A percentile compares a stretch with the other conserved stretches of the same genome.
phyloP scores from a whole-genome alignment of 2,329 filamentous ascomycete species.

The Helminthosporium solani region DNA sequence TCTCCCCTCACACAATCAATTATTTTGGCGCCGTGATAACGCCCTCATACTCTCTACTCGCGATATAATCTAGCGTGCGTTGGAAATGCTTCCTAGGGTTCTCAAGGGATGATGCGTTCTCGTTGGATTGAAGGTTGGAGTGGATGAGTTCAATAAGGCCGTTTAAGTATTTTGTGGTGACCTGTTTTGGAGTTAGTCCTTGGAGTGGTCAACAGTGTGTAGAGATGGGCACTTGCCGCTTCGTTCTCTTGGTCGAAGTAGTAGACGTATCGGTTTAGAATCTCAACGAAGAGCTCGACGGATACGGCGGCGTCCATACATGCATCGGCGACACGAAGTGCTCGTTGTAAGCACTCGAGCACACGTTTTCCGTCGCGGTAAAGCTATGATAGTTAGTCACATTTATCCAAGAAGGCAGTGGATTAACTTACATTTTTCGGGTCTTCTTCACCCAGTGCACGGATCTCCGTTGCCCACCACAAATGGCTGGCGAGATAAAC shows the following conservation, averaged over 20 bases:
- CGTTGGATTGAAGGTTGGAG: slow-evolving; percentile 85
- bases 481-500: slow-evolving; percentile 96
- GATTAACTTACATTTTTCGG: slow-evolving; percentile 66
- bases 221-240: slow-evolving; percentile 73
- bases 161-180: slow-evolving; percentile 97
- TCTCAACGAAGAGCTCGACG: slow-evolving; percentile 97
- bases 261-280: slow-evolving; percentile 96
- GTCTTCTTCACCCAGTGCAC: slow-evolving; percentile 75
- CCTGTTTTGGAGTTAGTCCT: slow-evolving; percentile 44
- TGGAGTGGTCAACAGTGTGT: too few relatives aligned
- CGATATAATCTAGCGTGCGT: slow-evolving; percentile 91
- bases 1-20: background rate
- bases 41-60: slow-evolving; percentile 87
- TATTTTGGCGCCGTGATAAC: slow-evolving; percentile 69
- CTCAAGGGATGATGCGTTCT: slow-evolving; percentile 80
- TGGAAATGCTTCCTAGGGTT: slow-evolving; percentile 92
- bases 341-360: slow-evolving; percentile 91
- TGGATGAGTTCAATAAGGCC: slow-evolving; percentile 97
- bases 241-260: slow-evolving; percentile 99
- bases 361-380: slow-evolving; percentile 98
- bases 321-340: slow-evolving; percentile 91
- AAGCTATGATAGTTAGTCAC: slow-evolving; percentile 51
- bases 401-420: background rate
- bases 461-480: slow-evolving; percentile 93
- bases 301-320: slow-evolving; percentile 99